These are phyloP conservation scores for Selaginella moellendorffii DNA, from an alignment of 75 land plant genomes.

Conservation along the genomic window DNA sequence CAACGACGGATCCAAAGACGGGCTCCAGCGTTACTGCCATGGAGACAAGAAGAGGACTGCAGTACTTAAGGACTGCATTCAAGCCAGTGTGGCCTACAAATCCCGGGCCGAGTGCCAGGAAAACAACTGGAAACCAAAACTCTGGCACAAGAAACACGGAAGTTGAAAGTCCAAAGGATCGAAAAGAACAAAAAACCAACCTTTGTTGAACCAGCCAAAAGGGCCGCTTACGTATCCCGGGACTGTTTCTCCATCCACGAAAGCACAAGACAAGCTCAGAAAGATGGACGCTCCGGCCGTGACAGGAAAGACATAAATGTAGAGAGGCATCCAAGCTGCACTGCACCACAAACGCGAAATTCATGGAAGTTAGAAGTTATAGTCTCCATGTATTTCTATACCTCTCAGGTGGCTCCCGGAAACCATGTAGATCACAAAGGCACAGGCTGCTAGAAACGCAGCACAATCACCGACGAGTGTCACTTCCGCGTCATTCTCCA, in stretches of 20 bases:
- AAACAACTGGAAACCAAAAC: slow-evolving; percentile 13
- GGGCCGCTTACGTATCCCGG: slow-evolving; percentile 20
- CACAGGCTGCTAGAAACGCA: slow-evolving; percentile 13
- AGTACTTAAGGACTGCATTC: slow-evolving; percentile 16
- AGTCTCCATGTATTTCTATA: not conserved
- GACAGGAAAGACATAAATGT: slow-evolving; percentile 23
- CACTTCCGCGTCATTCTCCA: slow-evolving; percentile 20
- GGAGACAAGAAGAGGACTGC: slow-evolving; percentile 12
- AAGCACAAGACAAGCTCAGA: slow-evolving; percentile 12
- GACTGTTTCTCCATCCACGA: slow-evolving; percentile 4
- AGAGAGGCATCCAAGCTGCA: slow-evolving; percentile 23
- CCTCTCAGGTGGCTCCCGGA: slow-evolving; percentile 18
- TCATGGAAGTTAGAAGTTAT: no score
- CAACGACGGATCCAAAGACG: slow-evolving; percentile 16
- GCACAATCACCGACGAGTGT: slow-evolving; percentile 18
- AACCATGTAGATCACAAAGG: slow-evolving; percentile 17
- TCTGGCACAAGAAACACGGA: slow-evolving; percentile 16
- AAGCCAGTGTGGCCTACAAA: slow-evolving; percentile 26
- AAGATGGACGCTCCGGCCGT: slow-evolving; percentile 17
- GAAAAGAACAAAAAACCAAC: not conserved
- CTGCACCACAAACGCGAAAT: no score
- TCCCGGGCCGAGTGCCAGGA: slow-evolving; percentile 19
- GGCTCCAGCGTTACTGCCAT: slow-evolving; percentile 24
- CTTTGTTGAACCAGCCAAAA: slow-evolving; percentile 20
- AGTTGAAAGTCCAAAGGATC: not conserved